Evolutionary conservation across 2,329 filamentous ascomycete species (phyloP).

Genomic region (Calycina herbarum): DNA sequence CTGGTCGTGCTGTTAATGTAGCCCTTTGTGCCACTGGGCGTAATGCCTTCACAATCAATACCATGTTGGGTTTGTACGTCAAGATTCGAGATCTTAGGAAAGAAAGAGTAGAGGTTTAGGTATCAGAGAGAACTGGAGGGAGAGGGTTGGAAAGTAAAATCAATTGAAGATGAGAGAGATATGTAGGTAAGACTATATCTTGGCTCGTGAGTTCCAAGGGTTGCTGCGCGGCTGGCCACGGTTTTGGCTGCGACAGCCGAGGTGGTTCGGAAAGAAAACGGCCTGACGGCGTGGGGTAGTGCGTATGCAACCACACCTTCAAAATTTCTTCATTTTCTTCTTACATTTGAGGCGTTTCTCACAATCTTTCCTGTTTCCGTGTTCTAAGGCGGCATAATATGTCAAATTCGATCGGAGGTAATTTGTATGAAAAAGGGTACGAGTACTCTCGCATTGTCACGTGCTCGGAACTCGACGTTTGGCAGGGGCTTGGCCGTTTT

Average conservation of each 20-base stretch:
- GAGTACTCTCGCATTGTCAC: conserved; percentile 1
- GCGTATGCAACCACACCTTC: neutral
- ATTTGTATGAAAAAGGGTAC: neutral
- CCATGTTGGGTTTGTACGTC: conserved; percentile 41
- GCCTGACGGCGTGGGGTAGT: neutral
- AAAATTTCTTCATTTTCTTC: neutral
- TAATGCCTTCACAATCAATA: conserved; percentile 47
- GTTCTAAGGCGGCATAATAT: neutral
- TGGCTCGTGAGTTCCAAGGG: conserved; percentile 2
- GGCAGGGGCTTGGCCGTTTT: neutral
- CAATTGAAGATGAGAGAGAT: neutral
- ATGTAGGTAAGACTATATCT: neutral
- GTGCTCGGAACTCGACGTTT: neutral
- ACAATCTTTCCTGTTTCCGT: neutral
- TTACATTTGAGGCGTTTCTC: neutral
- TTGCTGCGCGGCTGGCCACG: neutral
- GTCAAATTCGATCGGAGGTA: neutral
- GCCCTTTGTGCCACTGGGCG: conserved; percentile 45
- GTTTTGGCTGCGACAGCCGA: neutral
- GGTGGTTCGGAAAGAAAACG: neutral
- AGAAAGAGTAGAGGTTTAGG: neutral
- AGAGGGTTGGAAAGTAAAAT: neutral
- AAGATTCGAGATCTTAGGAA: neutral
- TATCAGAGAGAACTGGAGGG: neutral
- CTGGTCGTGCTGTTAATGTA: conserved; percentile 40